phyloP scores from a whole-genome alignment of 169 alveolate species.

The Eimeria tenella region DNA sequence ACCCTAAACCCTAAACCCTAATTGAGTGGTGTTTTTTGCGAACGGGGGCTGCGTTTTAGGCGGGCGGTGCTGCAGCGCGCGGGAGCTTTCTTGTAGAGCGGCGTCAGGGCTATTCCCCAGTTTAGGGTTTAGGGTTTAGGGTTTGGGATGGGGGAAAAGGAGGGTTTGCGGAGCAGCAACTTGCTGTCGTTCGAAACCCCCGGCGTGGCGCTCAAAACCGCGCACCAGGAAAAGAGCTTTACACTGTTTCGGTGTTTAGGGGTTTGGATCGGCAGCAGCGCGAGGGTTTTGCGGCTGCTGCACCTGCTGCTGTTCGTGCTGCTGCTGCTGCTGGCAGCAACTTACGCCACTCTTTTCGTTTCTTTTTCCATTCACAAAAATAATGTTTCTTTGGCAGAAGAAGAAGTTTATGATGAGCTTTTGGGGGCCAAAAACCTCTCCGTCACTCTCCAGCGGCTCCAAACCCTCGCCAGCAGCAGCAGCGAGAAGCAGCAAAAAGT shows the following conservation, averaged over 20 bases:
- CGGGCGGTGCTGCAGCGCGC: no score
- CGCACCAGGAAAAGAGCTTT: slow-evolving; percentile 64
- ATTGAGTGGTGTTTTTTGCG: no score
- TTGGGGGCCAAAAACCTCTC: slow-evolving; percentile 46
- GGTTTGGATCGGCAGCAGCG: neutral
- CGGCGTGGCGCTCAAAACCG: neutral
- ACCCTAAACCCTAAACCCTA: no score
- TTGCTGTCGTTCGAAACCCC: neutral
- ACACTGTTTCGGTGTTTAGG: slow-evolving; percentile 24
- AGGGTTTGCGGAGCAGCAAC: neutral
- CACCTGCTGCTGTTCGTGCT: slow-evolving; percentile 18
- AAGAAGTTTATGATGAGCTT: slow-evolving; percentile 50
- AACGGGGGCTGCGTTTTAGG: no score
- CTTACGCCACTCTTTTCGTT: slow-evolving; percentile 1
- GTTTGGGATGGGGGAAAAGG: neutral
- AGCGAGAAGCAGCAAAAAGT: neutral
- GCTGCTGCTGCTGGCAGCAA: neutral
- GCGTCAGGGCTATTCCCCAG: no score
- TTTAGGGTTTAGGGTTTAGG: neutral
- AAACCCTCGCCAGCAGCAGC: slow-evolving; percentile 24
- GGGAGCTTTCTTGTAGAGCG: no score
- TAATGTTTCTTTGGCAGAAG: slow-evolving; percentile 33
- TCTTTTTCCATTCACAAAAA: neutral
- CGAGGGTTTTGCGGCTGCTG: neutral
- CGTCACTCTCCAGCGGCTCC: slow-evolving; percentile 7